phyloP scores from a whole-genome alignment of 75 land plant species.

The Sequoia sempervirens region DNA sequence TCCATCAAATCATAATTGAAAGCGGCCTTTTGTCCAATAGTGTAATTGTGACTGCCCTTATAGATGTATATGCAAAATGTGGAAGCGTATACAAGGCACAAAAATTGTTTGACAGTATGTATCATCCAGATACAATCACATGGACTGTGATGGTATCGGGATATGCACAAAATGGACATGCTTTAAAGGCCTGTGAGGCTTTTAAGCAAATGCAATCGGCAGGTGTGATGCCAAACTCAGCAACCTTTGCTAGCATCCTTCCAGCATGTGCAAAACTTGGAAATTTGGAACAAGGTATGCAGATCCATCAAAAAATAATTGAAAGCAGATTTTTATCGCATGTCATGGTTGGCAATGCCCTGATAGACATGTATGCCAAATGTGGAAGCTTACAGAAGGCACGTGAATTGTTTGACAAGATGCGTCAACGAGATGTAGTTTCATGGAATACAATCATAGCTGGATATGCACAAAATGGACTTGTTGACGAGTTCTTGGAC shows the following conservation, averaged over 20 bases:
- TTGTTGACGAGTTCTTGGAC: background rate
- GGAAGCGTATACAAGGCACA: background rate
- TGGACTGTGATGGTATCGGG: slow-evolving; percentile 13
- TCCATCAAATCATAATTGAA: slow-evolving; percentile 2
- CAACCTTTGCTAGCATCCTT: slow-evolving; percentile 1
- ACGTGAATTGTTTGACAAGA: slow-evolving; percentile 8
- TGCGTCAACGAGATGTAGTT: background rate
- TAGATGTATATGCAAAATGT: background rate
- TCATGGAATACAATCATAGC: slow-evolving; percentile 12
- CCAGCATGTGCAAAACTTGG: slow-evolving; percentile 3
- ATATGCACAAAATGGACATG: slow-evolving; percentile 9
- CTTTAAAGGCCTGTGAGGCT: background rate
- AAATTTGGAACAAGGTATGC: background rate
- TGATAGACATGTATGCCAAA: slow-evolving; percentile 11
- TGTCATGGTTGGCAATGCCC: background rate
- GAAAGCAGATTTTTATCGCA: background rate
- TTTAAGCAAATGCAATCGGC: background rate
- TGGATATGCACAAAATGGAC: slow-evolving; percentile 6
- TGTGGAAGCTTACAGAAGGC: slow-evolving; percentile 7
- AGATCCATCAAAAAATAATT: background rate
- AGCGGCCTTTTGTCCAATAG: slow-evolving; percentile 16
- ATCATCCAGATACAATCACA: background rate
- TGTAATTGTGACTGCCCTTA: slow-evolving; percentile 4
- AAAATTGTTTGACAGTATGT: slow-evolving; percentile 2
- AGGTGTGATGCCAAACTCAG: slow-evolving; percentile 9